Evolutionary conservation across 805 yeast genomes (phyloP).

Genomic region (Ogataea siamensis): DNA sequence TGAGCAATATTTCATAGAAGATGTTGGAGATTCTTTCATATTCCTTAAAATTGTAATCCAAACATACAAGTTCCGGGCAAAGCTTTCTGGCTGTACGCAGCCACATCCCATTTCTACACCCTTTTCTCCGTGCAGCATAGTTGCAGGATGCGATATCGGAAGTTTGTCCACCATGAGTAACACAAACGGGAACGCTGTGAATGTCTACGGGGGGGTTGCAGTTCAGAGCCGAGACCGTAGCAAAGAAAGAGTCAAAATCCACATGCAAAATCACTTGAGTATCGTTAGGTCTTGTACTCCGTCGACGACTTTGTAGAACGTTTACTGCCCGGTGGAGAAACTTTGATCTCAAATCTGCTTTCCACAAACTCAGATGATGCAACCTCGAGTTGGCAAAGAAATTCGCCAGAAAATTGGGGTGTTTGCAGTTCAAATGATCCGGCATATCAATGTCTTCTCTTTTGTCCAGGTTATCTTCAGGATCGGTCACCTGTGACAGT

Average conservation of each 20-base stretch:
- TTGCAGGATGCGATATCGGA: conserved; percentile 93
- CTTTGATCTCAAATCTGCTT: conserved; percentile 62
- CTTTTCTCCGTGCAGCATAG: conserved; percentile 76
- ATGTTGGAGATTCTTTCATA: conserved; percentile 64
- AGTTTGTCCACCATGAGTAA: conserved; percentile 53
- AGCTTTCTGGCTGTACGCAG: conserved; percentile 56
- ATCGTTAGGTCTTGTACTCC: neutral
- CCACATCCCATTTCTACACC: conserved; percentile 92
- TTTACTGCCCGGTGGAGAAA: conserved; percentile 51
- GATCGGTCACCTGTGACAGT: conserved; percentile 12
- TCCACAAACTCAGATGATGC: conserved; percentile 89
- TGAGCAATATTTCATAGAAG: conserved; percentile 60
- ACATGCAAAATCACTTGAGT: conserved; percentile 59
- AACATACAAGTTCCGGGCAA: conserved; percentile 59
- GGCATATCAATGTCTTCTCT: conserved; percentile 10
- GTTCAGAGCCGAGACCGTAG: conserved; percentile 69
- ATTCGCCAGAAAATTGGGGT: conserved; percentile 68
- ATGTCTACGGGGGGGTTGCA: conserved; percentile 51
- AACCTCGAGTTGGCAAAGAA: conserved; percentile 81
- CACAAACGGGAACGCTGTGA: conserved; percentile 54
- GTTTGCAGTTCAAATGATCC: conserved; percentile 54
- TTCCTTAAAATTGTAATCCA: conserved; percentile 72
- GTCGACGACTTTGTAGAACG: conserved; percentile 14
- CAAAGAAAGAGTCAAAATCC: conserved; percentile 94
- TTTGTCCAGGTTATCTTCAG: conserved; percentile 11